A percentile compares a stretch with the other conserved stretches of the same genome.
Conservation (phyloP, 257 asterid genomes). For the Plantago ovata region DNA sequence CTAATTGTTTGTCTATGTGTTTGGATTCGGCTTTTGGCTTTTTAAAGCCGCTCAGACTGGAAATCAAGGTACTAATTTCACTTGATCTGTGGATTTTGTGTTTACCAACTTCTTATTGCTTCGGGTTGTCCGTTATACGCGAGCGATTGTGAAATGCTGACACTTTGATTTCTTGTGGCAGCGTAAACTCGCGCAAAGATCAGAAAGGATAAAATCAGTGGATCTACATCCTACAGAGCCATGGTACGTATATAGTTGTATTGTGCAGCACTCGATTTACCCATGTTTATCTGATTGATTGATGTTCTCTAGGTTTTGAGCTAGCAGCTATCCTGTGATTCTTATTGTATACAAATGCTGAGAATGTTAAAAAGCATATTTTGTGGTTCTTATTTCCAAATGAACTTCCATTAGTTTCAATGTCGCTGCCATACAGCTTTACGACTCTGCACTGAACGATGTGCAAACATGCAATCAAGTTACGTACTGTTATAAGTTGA, state of each 20-base stretch:
- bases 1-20: constrained; percentile 22
- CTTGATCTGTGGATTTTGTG: constrained; percentile 10
- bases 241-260: constrained; percentile 37
- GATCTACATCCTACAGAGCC: constrained; percentile 83
- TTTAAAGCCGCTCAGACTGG: constrained; percentile 58
- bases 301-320: constrained; percentile 3
- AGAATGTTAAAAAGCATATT: too few relatives aligned
- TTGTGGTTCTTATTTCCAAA: too few relatives aligned
- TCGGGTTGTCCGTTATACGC: constrained; percentile 2
- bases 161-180: constrained; percentile 27
- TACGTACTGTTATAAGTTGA: too few relatives aligned
- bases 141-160: constrained; percentile 22
- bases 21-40: constrained; percentile 15
- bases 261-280: background rate
- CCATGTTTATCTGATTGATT: background rate
- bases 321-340: background rate
- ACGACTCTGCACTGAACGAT: too few relatives aligned
- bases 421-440: too few relatives aligned
- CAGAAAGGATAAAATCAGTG: constrained; percentile 72
- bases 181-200: constrained; percentile 71
- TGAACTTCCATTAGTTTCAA: too few relatives aligned
- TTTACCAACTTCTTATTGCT: background rate
- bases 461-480: too few relatives aligned
- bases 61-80: constrained; percentile 43
- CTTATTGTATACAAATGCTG: too few relatives aligned